phyloP scores from a whole-genome alignment of 768 basidiomycete species.

The Leccinum variicolor region DNA sequence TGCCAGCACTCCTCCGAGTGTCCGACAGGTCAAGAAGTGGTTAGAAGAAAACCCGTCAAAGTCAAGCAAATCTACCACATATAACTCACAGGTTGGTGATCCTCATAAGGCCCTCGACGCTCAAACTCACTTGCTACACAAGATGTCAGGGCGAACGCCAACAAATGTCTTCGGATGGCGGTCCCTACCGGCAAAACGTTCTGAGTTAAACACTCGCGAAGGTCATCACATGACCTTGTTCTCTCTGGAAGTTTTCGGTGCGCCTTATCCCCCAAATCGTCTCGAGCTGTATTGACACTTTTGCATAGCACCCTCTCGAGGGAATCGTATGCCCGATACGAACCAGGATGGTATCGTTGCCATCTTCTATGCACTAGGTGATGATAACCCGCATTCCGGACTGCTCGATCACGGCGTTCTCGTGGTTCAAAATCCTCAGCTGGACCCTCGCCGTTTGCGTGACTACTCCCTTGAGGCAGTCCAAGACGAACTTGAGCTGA shows the following conservation, averaged over 20 bases:
- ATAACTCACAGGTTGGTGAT: conserved; percentile 50
- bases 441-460: conserved; percentile 42
- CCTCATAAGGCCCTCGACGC: not conserved
- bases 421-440: conserved; percentile 40
- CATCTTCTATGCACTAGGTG: conserved; percentile 69
- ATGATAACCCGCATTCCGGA: conserved; percentile 32
- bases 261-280: conserved; percentile 19
- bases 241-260: conserved; percentile 84
- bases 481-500: conserved; percentile 69
- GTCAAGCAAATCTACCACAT: conserved; percentile 17
- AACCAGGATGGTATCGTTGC: conserved; percentile 54
- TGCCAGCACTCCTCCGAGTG: conserved; percentile 63
- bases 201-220: conserved; percentile 46
- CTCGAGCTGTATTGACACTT: not conserved
- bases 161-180: conserved; percentile 66
- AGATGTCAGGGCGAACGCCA: conserved; percentile 79
- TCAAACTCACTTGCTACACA: not conserved
- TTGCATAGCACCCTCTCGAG: conserved; percentile 54
- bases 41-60: conserved; percentile 33
- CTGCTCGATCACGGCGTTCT: conserved; percentile 47
- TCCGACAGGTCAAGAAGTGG: conserved; percentile 53
- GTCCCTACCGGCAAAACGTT: conserved; percentile 46
- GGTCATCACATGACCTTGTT: conserved; percentile 75
- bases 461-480: conserved; percentile 50
- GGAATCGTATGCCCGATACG: conserved; percentile 60